A percentile compares a stretch with the other conserved stretches of the same genome.
These are phyloP conservation scores for Ettlia oleoabundans DNA, from an alignment of 139 green algal genomes.

Conservation along the genomic window DNA sequence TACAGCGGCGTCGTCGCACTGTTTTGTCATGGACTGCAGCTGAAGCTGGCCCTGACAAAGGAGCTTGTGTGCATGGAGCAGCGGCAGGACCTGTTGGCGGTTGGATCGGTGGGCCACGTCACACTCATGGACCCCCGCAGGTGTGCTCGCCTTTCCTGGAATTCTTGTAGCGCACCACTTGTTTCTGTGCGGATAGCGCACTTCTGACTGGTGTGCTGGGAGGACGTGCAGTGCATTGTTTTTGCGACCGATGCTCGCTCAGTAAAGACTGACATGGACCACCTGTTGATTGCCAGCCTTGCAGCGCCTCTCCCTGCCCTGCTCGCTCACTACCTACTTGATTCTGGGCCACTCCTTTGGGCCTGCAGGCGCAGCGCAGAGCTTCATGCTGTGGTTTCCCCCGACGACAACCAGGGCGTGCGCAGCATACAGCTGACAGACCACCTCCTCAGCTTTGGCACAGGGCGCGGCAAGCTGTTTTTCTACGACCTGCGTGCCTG, in stretches of 20 bases:
- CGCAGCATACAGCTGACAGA: constrained; percentile 62
- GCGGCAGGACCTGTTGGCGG: constrained; percentile 45
- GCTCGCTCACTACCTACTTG: neutral
- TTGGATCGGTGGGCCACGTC: constrained; percentile 57
- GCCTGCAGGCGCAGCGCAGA: neutral
- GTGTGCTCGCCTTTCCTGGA: no score
- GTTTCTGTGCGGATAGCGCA: no score
- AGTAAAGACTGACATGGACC: no score
- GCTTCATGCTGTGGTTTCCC: neutral
- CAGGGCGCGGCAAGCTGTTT: constrained; percentile 54
- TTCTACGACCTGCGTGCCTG: constrained; percentile 63
- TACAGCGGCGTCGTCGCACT: no score
- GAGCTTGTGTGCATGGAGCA: constrained; percentile 68
- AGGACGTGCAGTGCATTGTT: no score
- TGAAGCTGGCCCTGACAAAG: constrained; percentile 36
- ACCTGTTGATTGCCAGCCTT: neutral
- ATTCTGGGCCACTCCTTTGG: no score
- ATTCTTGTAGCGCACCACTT: no score
- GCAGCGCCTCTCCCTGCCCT: neutral
- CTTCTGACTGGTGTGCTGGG: no score
- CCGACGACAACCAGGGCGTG: constrained; percentile 55
- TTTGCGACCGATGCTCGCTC: no score
- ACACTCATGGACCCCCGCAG: constrained; percentile 56
- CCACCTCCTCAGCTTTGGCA: constrained; percentile 65
- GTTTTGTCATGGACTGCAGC: no score